Conservation (phyloP, 371 early-diverging fungal genomes). For the Fennellomyces sp. region DNA sequence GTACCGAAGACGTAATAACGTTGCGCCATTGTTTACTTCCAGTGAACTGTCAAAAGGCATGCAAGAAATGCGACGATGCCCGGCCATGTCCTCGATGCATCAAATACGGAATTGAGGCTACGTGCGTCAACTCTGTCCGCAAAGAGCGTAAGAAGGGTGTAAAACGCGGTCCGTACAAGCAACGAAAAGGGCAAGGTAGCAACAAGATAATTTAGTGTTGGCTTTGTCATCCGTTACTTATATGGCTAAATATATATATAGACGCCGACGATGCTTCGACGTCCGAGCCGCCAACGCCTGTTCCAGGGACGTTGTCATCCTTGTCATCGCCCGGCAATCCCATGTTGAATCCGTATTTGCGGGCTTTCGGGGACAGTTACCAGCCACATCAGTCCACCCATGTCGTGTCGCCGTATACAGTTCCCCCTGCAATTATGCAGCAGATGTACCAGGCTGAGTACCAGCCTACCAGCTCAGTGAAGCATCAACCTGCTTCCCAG, state of each 20-base stretch:
- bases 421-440: slow-evolving; percentile 15
- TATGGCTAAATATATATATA: background rate
- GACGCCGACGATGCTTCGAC: background rate
- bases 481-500: background rate
- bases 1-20: background rate
- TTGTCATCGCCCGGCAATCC: slow-evolving; percentile 1
- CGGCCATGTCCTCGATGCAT: slow-evolving; percentile 89
- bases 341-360: slow-evolving; percentile 2
- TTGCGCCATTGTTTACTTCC: background rate
- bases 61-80: slow-evolving; percentile 91
- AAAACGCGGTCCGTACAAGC: slow-evolving; percentile 84
- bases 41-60: slow-evolving; percentile 91
- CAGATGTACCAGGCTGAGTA: slow-evolving; percentile 10
- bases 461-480: background rate
- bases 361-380: background rate
- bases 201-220: slow-evolving; percentile 2
- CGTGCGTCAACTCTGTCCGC: slow-evolving; percentile 81
- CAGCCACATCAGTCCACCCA: background rate
- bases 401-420: slow-evolving; percentile 14
- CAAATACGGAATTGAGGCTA: slow-evolving; percentile 69
- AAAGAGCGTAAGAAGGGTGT: slow-evolving; percentile 86
- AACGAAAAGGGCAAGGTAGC: slow-evolving; percentile 34
- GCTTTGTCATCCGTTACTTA: background rate
- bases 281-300: slow-evolving; percentile 8
- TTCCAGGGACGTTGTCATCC: slow-evolving; percentile 4